These are phyloP conservation scores for Kluyveromyces lactis DNA, from an alignment of 805 yeast genomes.

Conservation along the genomic window DNA sequence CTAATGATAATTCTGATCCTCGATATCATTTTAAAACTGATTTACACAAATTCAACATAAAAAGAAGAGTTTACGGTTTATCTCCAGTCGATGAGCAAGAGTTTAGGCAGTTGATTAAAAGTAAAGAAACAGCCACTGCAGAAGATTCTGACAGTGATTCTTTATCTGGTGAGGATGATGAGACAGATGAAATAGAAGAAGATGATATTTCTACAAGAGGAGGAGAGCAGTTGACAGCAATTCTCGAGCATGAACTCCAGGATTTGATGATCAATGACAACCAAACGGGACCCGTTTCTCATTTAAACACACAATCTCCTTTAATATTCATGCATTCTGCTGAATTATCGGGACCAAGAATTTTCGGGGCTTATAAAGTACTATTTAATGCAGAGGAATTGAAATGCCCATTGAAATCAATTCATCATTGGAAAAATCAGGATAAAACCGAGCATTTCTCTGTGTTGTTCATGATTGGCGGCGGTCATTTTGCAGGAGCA, in stretches of 20 bases:
- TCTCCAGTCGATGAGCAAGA: conserved; percentile 44
- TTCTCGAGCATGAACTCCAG: conserved; percentile 21
- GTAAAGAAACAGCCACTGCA: not conserved
- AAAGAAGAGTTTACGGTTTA: conserved; percentile 40
- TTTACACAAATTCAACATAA: conserved; percentile 49
- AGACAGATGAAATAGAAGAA: conserved; percentile 26
- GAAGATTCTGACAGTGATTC: conserved; percentile 51
- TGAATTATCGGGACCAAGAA: conserved; percentile 36
- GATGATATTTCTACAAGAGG: conserved; percentile 19
- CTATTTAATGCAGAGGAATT: conserved; percentile 40
- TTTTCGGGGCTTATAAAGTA: conserved; percentile 62
- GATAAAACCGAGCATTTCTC: conserved; percentile 35
- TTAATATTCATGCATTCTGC: conserved; percentile 48
- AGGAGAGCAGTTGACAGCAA: conserved; percentile 17
- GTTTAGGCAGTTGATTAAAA: conserved; percentile 39
- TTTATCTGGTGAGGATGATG: conserved; percentile 34
- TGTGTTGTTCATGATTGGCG: conserved; percentile 88
- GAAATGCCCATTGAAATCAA: conserved; percentile 40
- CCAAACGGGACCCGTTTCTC: conserved; percentile 31
- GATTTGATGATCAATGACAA: conserved; percentile 14
- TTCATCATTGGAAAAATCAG: conserved; percentile 33
- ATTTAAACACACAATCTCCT: conserved; percentile 64
- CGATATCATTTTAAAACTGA: conserved; percentile 50
- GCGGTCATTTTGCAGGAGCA: conserved; percentile 98
- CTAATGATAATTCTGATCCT: conserved; percentile 8